Conservation (phyloP, 768 basidiomycete genomes). For the Mycena maculata region DNA sequence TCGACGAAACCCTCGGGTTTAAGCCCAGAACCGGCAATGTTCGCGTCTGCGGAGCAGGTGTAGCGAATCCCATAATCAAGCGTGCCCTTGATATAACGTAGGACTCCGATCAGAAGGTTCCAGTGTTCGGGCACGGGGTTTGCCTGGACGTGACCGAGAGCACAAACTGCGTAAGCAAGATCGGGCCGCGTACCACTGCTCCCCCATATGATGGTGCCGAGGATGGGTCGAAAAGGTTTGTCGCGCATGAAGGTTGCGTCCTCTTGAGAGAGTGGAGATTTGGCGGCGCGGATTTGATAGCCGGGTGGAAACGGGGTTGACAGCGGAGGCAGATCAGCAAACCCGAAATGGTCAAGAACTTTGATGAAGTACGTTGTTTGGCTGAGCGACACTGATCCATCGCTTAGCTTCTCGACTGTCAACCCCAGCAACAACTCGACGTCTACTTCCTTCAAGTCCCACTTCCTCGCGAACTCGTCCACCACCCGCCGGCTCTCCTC, state of each 20-base stretch:
- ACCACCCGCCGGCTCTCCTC: slow-evolving; percentile 12
- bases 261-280: neutral
- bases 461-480: slow-evolving; percentile 12
- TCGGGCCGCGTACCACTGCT: slow-evolving; percentile 26
- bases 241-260: slow-evolving; percentile 22
- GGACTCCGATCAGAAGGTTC: slow-evolving; percentile 39
- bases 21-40: neutral
- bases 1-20: slow-evolving; percentile 39
- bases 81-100: slow-evolving; percentile 47
- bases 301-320: slow-evolving; percentile 17
- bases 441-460: slow-evolving; percentile 25
- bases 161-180: slow-evolving; percentile 18
- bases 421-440: slow-evolving; percentile 10
- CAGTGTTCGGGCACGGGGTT: slow-evolving; percentile 43
- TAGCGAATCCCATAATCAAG: slow-evolving; percentile 37
- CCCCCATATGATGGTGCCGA: slow-evolving; percentile 36
- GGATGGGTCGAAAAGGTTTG: slow-evolving; percentile 29
- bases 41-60: neutral
- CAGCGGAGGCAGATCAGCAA: slow-evolving; percentile 8
- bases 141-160: slow-evolving; percentile 26
- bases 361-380: slow-evolving; percentile 15
- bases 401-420: slow-evolving; percentile 11
- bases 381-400: slow-evolving; percentile 4
- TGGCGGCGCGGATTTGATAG: neutral
- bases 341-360: slow-evolving; percentile 12